Evolutionary conservation across 1,139 yeast genomes (phyloP).

Genomic region (Casaregolazyma lundiana): DNA sequence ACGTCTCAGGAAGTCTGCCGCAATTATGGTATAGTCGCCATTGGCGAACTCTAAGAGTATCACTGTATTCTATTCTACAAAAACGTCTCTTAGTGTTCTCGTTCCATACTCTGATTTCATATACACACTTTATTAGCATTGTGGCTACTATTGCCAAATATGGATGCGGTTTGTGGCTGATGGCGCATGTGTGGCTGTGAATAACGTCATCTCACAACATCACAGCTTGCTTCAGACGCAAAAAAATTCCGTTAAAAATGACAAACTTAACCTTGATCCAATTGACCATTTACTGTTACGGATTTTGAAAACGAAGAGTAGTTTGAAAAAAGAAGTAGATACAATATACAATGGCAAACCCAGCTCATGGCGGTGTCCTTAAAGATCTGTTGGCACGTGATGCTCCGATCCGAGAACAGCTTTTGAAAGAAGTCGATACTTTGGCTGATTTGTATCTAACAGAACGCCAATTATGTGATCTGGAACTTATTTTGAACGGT

Average conservation of each 20-base stretch:
- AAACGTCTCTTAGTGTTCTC: no score
- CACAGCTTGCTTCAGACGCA: neutral
- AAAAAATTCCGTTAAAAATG: neutral
- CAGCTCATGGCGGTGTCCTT: conserved; percentile 87
- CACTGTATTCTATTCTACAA: no score
- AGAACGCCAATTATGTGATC: conserved; percentile 88
- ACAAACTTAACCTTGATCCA: neutral
- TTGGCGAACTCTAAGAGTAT: no score
- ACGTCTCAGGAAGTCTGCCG: no score
- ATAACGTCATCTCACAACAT: conserved; percentile 11
- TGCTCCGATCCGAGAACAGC: conserved; percentile 50
- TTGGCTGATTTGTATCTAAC: conserved; percentile 58
- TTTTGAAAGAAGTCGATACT: conserved; percentile 54
- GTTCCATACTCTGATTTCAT: no score
- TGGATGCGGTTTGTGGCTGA: conserved; percentile 1
- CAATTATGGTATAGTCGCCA: no score
- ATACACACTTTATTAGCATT: neutral
- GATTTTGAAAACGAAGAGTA: no score
- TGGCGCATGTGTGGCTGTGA: conserved; percentile 11
- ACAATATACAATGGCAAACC: conserved; percentile 48
- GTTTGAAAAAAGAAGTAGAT: no score
- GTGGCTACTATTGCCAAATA: neutral
- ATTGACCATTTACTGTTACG: neutral
- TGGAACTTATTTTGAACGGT: conserved; percentile 87
- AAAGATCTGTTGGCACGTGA: conserved; percentile 86